Evolutionary conservation across 768 basidiomycete genomes (phyloP).

Genomic region (Gautieria morchelliformis): DNA sequence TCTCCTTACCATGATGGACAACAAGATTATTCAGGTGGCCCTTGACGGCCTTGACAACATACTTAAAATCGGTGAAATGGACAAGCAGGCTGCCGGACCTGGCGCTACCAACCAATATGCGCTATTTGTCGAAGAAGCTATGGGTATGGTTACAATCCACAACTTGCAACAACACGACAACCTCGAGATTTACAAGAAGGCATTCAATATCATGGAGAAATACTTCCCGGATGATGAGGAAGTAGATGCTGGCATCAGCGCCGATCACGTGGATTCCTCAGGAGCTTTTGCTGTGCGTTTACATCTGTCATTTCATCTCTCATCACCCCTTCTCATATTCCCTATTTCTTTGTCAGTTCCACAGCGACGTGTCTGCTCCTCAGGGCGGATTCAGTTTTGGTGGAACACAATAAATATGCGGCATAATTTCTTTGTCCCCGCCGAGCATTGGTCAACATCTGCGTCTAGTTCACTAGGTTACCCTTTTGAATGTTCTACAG

Average conservation of each 20-base stretch:
- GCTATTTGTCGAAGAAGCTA: slow-evolving; percentile 91
- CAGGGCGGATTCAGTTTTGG: slow-evolving; percentile 97
- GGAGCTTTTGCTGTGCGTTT: slow-evolving; percentile 65
- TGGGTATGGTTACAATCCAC: slow-evolving; percentile 98
- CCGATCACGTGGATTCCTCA: slow-evolving; percentile 63
- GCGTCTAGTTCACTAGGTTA: background rate
- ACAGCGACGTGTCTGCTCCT: slow-evolving; percentile 76
- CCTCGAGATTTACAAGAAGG: slow-evolving; percentile 99
- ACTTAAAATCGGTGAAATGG: slow-evolving; percentile 92
- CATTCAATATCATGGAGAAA: slow-evolving; percentile 96
- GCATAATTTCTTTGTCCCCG: background rate
- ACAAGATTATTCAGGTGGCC: slow-evolving; percentile 98
- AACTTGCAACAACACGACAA: slow-evolving; percentile 99
- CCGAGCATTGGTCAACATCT: background rate
- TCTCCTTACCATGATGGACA: slow-evolving; percentile 95
- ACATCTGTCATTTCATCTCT: background rate
- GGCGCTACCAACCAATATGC: slow-evolving; percentile 90
- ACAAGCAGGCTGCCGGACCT: slow-evolving; percentile 74
- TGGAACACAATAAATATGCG: background rate
- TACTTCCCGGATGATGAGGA: slow-evolving; percentile 99
- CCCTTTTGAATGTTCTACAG: slow-evolving; percentile 5
- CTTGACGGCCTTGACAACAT: slow-evolving; percentile 98
- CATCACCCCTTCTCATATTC: slow-evolving; percentile 4
- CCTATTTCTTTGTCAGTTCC: slow-evolving; percentile 43
- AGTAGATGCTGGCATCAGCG: slow-evolving; percentile 69